Conservation (phyloP, 164 flowering plant genomes). For the Kingdonia uniflora region DNA sequence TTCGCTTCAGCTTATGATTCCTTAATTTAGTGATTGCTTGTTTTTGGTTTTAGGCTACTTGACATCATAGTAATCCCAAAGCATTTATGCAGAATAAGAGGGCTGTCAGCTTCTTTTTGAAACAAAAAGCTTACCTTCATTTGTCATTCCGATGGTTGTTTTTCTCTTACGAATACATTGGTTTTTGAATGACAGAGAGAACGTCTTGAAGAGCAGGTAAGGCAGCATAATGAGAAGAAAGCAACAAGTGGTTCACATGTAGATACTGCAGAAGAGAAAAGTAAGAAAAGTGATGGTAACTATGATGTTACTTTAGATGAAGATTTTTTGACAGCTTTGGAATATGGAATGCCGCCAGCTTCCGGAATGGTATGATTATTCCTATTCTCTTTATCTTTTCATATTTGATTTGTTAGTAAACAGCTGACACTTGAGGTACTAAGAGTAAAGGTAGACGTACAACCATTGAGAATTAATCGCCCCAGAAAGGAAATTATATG, state of each 20-base stretch:
- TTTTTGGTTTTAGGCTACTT: no score
- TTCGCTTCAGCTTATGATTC: no score
- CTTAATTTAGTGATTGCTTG: no score
- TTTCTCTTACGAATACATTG: background rate
- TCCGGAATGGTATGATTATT: slow-evolving; percentile 82
- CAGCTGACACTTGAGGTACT: no score
- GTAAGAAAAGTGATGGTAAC: slow-evolving; percentile 40
- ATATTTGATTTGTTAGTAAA: no score
- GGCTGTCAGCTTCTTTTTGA: background rate
- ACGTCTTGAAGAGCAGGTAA: slow-evolving; percentile 89
- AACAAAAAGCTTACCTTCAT: background rate
- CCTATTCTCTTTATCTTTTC: no score
- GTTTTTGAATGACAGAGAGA: slow-evolving; percentile 40
- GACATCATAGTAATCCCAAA: no score
- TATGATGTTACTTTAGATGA: slow-evolving; percentile 90
- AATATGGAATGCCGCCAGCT: slow-evolving; percentile 99
- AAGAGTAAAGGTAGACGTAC: no score
- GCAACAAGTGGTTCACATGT: slow-evolving; percentile 20
- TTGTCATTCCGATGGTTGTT: background rate
- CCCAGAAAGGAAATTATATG: no score
- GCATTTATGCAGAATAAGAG: background rate
- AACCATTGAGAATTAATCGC: no score
- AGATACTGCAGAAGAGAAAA: slow-evolving; percentile 18
- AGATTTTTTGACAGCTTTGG: slow-evolving; percentile 84
- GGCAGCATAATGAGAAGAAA: slow-evolving; percentile 67